A percentile compares a stretch with the other conserved stretches of the same genome.
Evolutionary conservation across 2,329 filamentous ascomycete genomes (phyloP).

Genomic region (Metarhizium brunneum): DNA sequence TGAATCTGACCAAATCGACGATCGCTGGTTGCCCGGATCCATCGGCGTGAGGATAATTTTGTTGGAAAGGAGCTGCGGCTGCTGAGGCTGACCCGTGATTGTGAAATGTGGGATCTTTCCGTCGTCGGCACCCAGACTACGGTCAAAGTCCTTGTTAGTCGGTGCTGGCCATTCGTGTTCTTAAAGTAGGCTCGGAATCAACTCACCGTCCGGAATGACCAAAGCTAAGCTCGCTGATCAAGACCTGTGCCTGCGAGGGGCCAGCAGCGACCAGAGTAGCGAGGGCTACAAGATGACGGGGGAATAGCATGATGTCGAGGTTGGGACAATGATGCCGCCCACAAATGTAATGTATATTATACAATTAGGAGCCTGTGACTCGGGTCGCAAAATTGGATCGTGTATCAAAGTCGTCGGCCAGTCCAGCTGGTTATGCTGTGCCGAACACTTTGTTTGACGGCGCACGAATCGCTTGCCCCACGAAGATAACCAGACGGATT

Average conservation of each 20-base stretch:
- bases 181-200: neutral
- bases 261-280: slow-evolving; percentile 34
- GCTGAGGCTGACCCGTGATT: slow-evolving; percentile 42
- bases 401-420: neutral
- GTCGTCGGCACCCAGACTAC: slow-evolving; percentile 4
- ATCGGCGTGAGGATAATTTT: slow-evolving; percentile 86
- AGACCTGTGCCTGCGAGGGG: slow-evolving; percentile 51
- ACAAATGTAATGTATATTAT: neutral
- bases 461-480: neutral
- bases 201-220: slow-evolving; percentile 57
- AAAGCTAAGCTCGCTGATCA: slow-evolving; percentile 69
- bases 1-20: slow-evolving; percentile 69
- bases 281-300: slow-evolving; percentile 19
- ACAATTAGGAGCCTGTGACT: neutral
- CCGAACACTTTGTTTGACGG: slow-evolving; percentile 1
- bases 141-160: neutral
- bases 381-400: neutral
- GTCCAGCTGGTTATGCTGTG: slow-evolving; percentile 2
- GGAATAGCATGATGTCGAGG: slow-evolving; percentile 4
- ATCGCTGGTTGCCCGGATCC: slow-evolving; percentile 74
- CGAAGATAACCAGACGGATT: neutral
- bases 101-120: slow-evolving; percentile 44
- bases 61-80: slow-evolving; percentile 68
- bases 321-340: neutral
- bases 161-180: neutral